Conservation (phyloP, 1,139 yeast species). For the Geotrichum restrictum region DNA sequence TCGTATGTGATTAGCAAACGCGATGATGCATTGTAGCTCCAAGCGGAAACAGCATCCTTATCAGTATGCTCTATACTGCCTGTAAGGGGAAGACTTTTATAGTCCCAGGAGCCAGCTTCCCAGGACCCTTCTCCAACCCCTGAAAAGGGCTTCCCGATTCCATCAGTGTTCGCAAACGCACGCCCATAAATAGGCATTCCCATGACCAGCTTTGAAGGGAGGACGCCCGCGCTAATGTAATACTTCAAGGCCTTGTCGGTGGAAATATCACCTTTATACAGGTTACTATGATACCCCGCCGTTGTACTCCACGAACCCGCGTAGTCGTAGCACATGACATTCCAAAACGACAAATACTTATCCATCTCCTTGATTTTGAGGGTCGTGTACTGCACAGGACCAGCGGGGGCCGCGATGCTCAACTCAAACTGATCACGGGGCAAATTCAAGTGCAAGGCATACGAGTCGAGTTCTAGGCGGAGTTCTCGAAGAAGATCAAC, state of each 20-base stretch:
- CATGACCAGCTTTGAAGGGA: constrained; percentile 54
- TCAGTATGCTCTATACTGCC: constrained; percentile 51
- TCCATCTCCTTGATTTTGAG: constrained; percentile 54
- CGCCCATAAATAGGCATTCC: constrained; percentile 93
- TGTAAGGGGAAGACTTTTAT: constrained; percentile 49
- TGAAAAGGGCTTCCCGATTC: constrained; percentile 45
- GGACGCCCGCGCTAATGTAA: constrained; percentile 46
- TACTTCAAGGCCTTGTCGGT: constrained; percentile 49
- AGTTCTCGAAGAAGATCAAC: constrained; percentile 46
- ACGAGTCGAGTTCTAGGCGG: constrained; percentile 42
- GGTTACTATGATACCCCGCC: constrained; percentile 68
- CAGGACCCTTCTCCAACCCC: constrained; percentile 52
- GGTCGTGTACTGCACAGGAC: constrained; percentile 44
- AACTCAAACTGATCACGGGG: constrained; percentile 45
- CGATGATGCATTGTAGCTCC: constrained; percentile 45
- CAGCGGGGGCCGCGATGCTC: constrained; percentile 76
- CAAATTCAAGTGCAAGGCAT: constrained; percentile 36
- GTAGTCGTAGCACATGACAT: constrained; percentile 87
- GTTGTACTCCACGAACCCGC: constrained; percentile 69
- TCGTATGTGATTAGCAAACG: constrained; percentile 62
- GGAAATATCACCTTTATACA: constrained; percentile 51
- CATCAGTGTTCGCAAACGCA: constrained; percentile 50
- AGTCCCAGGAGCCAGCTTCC: constrained; percentile 54
- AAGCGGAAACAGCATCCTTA: constrained; percentile 53
- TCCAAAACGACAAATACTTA: constrained; percentile 61